These are phyloP conservation scores for Tilletia indica DNA, from an alignment of 1,284 basidiomycete genomes.

Conservation along the genomic window DNA sequence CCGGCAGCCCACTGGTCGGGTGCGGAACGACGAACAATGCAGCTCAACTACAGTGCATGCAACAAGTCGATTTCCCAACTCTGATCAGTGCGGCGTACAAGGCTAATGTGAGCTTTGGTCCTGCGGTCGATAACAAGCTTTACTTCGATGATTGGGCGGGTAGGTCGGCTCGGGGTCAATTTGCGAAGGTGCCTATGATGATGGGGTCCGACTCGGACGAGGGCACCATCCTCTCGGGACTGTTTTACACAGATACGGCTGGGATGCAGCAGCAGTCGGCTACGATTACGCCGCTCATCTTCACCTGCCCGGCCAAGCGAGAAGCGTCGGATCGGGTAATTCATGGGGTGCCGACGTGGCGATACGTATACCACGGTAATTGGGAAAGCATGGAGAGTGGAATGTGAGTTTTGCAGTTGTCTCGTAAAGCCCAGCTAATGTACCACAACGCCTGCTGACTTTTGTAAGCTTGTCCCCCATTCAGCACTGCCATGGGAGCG, in stretches of 20 bases:
- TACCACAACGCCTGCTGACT: too few relatives aligned
- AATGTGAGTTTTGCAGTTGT: background rate
- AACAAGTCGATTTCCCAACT: background rate
- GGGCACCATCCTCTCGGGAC: background rate
- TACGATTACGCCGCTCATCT: background rate
- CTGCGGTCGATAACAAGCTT: background rate
- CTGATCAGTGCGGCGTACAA: background rate
- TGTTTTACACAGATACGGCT: background rate
- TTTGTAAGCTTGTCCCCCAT: too few relatives aligned
- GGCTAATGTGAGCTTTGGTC: background rate
- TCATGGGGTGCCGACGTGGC: background rate
- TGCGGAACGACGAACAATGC: background rate
- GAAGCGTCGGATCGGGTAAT: background rate
- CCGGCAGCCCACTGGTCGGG: background rate
- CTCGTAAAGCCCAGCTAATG: too few relatives aligned
- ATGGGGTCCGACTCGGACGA: conserved; percentile 5
- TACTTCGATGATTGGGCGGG: background rate
- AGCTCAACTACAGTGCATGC: conserved; percentile 6
- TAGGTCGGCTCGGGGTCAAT: background rate
- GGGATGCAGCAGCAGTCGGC: background rate
- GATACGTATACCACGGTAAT: conserved; percentile 9
- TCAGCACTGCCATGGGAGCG: background rate
- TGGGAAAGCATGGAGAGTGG: background rate
- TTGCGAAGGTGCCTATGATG: conserved; percentile 6
- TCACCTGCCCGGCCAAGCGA: conserved; percentile 9